Conservation (phyloP, 75 land plant genomes). For the Selaginella moellendorffii region DNA sequence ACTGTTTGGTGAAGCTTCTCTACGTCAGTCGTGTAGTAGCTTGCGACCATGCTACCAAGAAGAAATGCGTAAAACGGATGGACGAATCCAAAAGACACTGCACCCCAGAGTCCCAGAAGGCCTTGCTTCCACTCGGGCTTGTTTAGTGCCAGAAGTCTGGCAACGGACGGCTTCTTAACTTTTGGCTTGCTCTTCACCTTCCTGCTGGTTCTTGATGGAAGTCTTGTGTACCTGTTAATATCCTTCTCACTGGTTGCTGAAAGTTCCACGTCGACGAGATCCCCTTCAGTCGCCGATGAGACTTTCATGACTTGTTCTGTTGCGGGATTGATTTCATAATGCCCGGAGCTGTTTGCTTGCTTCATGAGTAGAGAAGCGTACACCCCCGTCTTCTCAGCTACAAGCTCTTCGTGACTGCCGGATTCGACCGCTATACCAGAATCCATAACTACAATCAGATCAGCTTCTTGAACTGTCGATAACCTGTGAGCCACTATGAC, state of each 20-base stretch:
- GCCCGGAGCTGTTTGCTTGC: not conserved
- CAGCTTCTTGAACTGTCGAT: too few relatives aligned
- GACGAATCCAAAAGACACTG: conserved; percentile 43
- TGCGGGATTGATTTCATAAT: too few relatives aligned
- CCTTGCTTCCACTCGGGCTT: conserved; percentile 73
- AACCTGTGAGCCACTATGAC: not conserved
- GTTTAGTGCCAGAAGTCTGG: conserved; percentile 38
- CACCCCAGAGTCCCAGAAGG: conserved; percentile 43
- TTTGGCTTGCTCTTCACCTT: not conserved
- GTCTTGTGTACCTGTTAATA: not conserved
- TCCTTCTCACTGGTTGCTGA: not conserved
- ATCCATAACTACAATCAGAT: not conserved
- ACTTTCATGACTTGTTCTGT: not conserved
- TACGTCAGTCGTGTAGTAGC: conserved; percentile 39
- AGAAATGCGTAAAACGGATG: conserved; percentile 66
- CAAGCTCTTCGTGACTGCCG: not conserved
- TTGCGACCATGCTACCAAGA: conserved; percentile 61
- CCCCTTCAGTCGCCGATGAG: not conserved
- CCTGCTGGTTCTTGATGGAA: not conserved
- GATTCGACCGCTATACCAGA: not conserved
- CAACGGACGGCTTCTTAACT: conserved; percentile 25
- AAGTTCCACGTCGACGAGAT: not conserved
- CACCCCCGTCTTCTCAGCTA: not conserved
- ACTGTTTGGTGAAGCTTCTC: conserved; percentile 30
- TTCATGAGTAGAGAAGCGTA: not conserved